Conservation (phyloP, 306 rosid species). For the Vigna trinervia region DNA sequence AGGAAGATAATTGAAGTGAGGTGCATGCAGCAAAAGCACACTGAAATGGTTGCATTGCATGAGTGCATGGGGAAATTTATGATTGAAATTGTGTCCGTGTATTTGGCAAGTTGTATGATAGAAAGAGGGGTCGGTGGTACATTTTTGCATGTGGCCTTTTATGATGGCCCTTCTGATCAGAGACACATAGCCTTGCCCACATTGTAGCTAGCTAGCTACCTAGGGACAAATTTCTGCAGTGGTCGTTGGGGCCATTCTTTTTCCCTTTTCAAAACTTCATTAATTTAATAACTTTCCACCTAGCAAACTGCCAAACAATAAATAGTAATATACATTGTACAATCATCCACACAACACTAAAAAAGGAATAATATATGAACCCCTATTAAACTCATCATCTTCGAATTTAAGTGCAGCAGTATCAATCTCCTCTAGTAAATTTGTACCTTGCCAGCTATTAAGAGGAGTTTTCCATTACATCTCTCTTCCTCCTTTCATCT, state of each 20-base stretch:
- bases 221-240: conserved; percentile 48
- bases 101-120: conserved; percentile 35
- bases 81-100: conserved; percentile 38
- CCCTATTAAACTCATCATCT: background rate
- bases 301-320: conserved; percentile 12
- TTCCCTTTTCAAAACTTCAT: conserved; percentile 33
- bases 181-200: conserved; percentile 46
- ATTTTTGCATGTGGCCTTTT: conserved; percentile 50
- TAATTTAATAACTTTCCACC: conserved; percentile 10
- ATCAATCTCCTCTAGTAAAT: no score
- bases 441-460: conserved; percentile 17
- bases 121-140: conserved; percentile 48
- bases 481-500: background rate
- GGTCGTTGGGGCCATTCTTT: conserved; percentile 46
- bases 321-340: conserved; percentile 2
- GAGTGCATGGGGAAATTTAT: conserved; percentile 48
- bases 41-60: conserved; percentile 47
- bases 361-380: conserved; percentile 26
- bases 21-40: conserved; percentile 33
- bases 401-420: no score
- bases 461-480: background rate
- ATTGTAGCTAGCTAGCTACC: conserved; percentile 44
- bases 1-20: conserved; percentile 45
- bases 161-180: conserved; percentile 47
- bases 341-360: conserved; percentile 18